Evolutionary conservation across 139 green algal genomes (phyloP), one percentile per base, ranked within the genome.

Genomic region (Diplosphaera chodatii): DNA sequence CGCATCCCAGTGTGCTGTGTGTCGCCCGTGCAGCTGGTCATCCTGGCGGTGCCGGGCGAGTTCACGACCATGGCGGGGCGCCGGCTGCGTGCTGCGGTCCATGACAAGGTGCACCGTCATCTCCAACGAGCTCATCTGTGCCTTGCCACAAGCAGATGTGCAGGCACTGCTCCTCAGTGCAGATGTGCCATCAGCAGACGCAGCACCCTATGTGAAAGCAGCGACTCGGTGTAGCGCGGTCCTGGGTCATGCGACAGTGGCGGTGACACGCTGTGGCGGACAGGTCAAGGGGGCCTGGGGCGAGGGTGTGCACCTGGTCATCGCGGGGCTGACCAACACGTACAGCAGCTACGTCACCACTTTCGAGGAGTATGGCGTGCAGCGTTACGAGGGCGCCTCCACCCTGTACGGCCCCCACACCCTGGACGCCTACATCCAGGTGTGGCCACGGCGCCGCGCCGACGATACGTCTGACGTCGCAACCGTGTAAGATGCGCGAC

Each of bases 371-470:
- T 96, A 96, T 66, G 74, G 83, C 34, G 78, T 80, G 6, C 89
- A 96, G 81, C 83, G 90, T 1, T 96, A 96, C 64, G 91, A 96
- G 78, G 91, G 91, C 2, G 91, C 86, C 4, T 91, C 82, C 64
- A 96, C 91, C 18, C 73, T 96, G 27, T 96, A 86, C 68, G 91
- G 91, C 6, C 91, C 87, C 4, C 83, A 91, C 79, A 96, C 91
- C 0, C 82, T 96, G 28, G 84, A 89, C 68, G 91, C 91, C 2
- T 96, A 96, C 84, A 93, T 96, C n/a, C 90, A 96, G 78, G 83
- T 76, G n/a, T n/a, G n/a, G n/a, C n/a, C n/a, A n/a, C n/a, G n/a
- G n/a, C n/a, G n/a, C n/a, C n/a, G n/a, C n/a, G n/a, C n/a, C n/a
- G n/a, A n/a, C n/a, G n/a, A n/a, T n/a, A n/a, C n/a, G n/a, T n/a